A percentile compares a stretch with the other conserved stretches of the same genome.
These are phyloP conservation scores for Mycosphaerella sp. DNA, from an alignment of 2,329 filamentous ascomycete genomes.

Conservation along the genomic window DNA sequence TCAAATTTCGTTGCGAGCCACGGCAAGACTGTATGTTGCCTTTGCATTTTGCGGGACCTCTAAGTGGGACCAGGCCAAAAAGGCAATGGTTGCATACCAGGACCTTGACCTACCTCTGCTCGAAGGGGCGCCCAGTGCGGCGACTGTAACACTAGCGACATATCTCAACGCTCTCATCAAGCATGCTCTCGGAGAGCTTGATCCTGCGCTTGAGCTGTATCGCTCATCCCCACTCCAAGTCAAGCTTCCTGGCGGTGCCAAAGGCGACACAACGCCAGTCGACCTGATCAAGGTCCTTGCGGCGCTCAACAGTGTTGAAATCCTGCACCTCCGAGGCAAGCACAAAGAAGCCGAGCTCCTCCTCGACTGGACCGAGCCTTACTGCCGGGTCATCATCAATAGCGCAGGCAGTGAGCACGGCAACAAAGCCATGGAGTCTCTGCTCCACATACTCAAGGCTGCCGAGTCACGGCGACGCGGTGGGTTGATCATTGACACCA, in stretches of 20 bases:
- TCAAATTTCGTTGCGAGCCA: conserved; percentile 54
- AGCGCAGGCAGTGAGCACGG: conserved; percentile 58
- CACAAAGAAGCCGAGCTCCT: conserved; percentile 51
- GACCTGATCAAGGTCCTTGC: conserved; percentile 41
- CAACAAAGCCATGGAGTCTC: conserved; percentile 69
- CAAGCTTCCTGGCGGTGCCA: conserved; percentile 37
- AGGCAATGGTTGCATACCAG: conserved; percentile 1
- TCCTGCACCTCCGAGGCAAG: conserved; percentile 38
- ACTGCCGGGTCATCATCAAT: conserved; percentile 64
- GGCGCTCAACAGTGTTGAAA: conserved; percentile 44
- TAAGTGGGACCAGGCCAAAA: conserved; percentile 57
- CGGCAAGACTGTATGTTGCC: conserved; percentile 55
- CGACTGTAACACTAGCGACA: conserved; percentile 23
- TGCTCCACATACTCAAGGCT: conserved; percentile 69
- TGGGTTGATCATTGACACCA: conserved; percentile 63
- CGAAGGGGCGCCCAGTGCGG: background rate
- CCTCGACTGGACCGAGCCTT: conserved; percentile 58
- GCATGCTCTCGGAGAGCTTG: conserved; percentile 69
- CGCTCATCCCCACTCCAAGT: conserved; percentile 51
- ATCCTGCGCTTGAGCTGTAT: conserved; percentile 62
- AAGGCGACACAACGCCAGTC: conserved; percentile 29
- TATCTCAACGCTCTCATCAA: conserved; percentile 71
- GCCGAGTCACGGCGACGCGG: conserved; percentile 44
- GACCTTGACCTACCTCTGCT: conserved; percentile 1
- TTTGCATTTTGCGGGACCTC: conserved; percentile 64